Evolutionary conservation across 2,329 filamentous ascomycete genomes (phyloP).

Genomic region (Alternaria triticimaculans): DNA sequence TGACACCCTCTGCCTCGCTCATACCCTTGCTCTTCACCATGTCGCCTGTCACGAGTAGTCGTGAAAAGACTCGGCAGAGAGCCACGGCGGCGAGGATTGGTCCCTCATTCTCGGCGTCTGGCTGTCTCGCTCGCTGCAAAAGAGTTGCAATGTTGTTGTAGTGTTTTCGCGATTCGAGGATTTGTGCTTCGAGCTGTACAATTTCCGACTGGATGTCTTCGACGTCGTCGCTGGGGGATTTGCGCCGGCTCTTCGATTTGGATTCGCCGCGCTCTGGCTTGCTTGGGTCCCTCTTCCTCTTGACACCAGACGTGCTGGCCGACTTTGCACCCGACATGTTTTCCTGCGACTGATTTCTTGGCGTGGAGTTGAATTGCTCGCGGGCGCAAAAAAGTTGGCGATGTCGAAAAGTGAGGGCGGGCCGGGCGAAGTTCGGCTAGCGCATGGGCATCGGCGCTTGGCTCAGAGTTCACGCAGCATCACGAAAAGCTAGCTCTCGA

Average conservation of each 20-base stretch:
- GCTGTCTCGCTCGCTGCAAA: constrained; percentile 61
- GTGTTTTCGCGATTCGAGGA: constrained; percentile 84
- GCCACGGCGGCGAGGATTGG: constrained; percentile 76
- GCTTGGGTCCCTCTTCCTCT: constrained; percentile 52
- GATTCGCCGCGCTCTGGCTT: constrained; percentile 46
- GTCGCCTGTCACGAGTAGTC: constrained; percentile 76
- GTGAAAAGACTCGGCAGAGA: constrained; percentile 84
- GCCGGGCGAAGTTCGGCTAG: constrained; percentile 37
- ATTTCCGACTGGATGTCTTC: constrained; percentile 69
- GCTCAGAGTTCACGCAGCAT: constrained; percentile 28
- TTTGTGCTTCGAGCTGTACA: constrained; percentile 76
- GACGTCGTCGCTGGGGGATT: constrained; percentile 39
- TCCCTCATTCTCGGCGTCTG: constrained; percentile 61
- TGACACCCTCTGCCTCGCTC: constrained; percentile 75
- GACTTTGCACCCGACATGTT: constrained; percentile 47
- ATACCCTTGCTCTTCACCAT: constrained; percentile 70
- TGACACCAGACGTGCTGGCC: constrained; percentile 43
- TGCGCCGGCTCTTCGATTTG: constrained; percentile 47
- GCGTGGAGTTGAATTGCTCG: constrained; percentile 1
- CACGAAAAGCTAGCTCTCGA: constrained; percentile 34
- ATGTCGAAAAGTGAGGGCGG: constrained; percentile 26
- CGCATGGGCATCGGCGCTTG: constrained; percentile 25
- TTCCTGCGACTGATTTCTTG: background rate
- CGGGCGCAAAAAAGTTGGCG: constrained; percentile 10
- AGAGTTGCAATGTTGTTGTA: constrained; percentile 88